Percentiles rank a stretch among this genome's conserved stretches.
Evolutionary conservation across 306 rosid genomes (phyloP).

Genomic region (Rosa rugosa): DNA sequence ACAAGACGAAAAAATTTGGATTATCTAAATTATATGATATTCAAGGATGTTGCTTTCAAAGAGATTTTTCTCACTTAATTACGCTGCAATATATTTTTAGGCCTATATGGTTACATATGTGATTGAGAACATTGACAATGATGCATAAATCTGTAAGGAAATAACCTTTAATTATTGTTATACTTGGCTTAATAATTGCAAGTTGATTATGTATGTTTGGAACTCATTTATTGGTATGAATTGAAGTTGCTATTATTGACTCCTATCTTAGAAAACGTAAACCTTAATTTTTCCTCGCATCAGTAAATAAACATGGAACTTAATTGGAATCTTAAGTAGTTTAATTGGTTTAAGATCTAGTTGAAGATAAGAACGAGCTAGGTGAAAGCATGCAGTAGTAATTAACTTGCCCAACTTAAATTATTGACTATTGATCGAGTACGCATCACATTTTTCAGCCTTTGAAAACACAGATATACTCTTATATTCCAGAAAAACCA

Average conservation of each 20-base stretch:
- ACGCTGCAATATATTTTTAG: neutral
- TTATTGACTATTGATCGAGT: neutral
- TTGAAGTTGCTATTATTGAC: slow-evolving; percentile 21
- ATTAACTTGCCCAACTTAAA: neutral
- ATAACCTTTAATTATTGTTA: neutral
- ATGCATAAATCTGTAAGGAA: neutral
- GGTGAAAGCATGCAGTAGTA: neutral
- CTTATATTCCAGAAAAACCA: neutral
- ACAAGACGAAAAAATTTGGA: slow-evolving; percentile 7
- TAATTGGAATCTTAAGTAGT: neutral
- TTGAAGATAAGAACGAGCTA: slow-evolving; percentile 1
- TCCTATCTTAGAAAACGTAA: slow-evolving; percentile 14
- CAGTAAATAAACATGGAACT: neutral
- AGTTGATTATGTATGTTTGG: slow-evolving; percentile 1
- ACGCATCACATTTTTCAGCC: neutral
- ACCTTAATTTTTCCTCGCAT: neutral
- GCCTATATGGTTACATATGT: neutral
- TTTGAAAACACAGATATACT: slow-evolving; percentile 1
- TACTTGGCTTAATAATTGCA: neutral
- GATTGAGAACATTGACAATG: slow-evolving; percentile 9
- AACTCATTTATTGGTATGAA: neutral
- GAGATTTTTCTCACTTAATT: slow-evolving; percentile 3
- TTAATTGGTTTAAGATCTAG: neutral
- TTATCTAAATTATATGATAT: neutral
- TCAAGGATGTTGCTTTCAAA: slow-evolving; percentile 14